Evolutionary conservation across 768 basidiomycete species (phyloP), one percentile per base, ranked within the genome.

Genomic region (Hygrophoropsis aurantiaca): DNA sequence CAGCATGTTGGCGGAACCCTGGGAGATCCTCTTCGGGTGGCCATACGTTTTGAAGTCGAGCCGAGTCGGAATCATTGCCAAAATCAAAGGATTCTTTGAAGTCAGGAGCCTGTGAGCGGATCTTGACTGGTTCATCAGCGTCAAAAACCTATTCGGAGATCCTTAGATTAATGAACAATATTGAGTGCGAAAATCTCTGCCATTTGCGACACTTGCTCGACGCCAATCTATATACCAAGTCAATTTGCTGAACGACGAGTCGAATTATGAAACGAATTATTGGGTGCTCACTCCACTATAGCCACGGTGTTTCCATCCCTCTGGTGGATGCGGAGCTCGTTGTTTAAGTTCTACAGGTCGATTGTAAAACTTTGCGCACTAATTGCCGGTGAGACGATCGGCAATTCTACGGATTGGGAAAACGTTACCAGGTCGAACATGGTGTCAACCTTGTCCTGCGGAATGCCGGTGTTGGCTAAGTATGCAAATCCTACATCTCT

Each of bases 41-140:
- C 80, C 81, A 83, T 27, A 82, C 78, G 52, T 83, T 81, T 2
- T 80, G 78, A 66, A 75, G 73, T 13, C 38, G 56, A 0, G 57
- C 50, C 3, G 55, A 58, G 37, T 74, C 64, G 16, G 70, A 63
- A 38, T 80, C 80, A 21, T 73, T 65, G 1, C 79, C 80, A n/a
- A 69, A 67, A 48, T 82, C 80, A 45, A 80, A 81, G 47, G 73
- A 78, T 57, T 81, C 80, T 53, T 79, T 80, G 38, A 74, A 62
- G 32, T 67, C 68, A 4, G 70, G 72, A 18, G 67, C 60, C 25
- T 66, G 59, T 18, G 54, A 57, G 18, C 66, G 64, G 27, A 59
- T 58, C 32, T 52, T 50, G 20, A 58, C 52, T 20, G 69, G 48
- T 32, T 66, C 68, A 5, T 56, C 41, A 1, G 51, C 40, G 47